Percentiles rank a stretch among this genome's conserved stretches.
phyloP scores from a whole-genome alignment of 2,329 filamentous ascomycete species.

The Cladosporium sp. region DNA sequence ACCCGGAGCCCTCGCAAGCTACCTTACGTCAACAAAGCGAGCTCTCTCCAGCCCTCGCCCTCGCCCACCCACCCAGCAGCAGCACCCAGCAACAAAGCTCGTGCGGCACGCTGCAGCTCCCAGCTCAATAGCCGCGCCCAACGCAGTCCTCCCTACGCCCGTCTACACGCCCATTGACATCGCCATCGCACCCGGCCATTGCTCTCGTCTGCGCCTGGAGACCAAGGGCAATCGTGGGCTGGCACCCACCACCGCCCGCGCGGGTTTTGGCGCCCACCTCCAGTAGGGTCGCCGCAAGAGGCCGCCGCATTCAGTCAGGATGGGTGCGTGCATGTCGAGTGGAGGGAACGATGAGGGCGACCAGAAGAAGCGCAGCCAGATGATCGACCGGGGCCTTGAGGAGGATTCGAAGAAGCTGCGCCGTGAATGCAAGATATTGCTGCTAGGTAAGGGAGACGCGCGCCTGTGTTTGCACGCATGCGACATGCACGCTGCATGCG shows the following conservation, averaged over 20 bases:
- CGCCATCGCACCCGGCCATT: not conserved
- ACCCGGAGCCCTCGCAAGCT: constrained; percentile 12
- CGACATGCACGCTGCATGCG: not conserved
- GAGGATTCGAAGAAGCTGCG: constrained; percentile 91
- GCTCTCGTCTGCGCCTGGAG: constrained; percentile 14
- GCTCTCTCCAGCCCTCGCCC: not conserved
- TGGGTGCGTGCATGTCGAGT: constrained; percentile 94
- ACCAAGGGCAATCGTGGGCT: constrained; percentile 14
- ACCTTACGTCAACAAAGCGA: constrained; percentile 18
- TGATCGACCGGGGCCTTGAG: constrained; percentile 89
- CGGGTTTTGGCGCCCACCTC: constrained; percentile 27
- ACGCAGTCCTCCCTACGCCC: not conserved
- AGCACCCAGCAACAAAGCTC: constrained; percentile 8
- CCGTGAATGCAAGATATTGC: constrained; percentile 97
- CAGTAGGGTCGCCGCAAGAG: constrained; percentile 31
- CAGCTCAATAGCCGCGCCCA: not conserved
- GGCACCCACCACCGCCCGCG: constrained; percentile 19
- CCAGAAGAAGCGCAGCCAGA: constrained; percentile 93
- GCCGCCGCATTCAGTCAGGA: constrained; percentile 44
- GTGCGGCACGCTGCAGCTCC: constrained; percentile 4
- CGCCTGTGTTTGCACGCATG: not conserved
- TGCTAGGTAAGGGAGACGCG: constrained; percentile 69
- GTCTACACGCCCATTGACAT: constrained; percentile 12
- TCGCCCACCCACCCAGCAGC: constrained; percentile 1
- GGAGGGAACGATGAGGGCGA: constrained; percentile 81